A percentile compares a stretch with the other conserved stretches of the same genome.
phyloP scores from a whole-genome alignment of 2,329 filamentous ascomycete species.

The Mycosphaerella arachidis region DNA sequence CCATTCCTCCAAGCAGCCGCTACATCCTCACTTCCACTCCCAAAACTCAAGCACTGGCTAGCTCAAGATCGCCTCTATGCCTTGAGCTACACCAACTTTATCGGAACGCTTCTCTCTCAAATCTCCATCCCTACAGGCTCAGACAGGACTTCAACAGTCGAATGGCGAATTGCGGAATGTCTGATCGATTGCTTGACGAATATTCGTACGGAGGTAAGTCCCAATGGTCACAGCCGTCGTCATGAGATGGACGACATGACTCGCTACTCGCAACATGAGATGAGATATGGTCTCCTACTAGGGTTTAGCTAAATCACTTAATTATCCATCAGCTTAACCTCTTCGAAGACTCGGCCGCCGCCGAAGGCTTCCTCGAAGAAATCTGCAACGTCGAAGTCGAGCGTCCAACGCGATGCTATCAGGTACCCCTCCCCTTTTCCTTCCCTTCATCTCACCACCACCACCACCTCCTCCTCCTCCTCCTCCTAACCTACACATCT shows the following conservation, averaged over 20 bases:
- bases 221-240: background rate
- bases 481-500: too few relatives aligned
- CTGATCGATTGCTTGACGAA: constrained; percentile 61
- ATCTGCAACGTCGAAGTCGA: constrained; percentile 38
- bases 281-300: background rate
- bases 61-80: constrained; percentile 69
- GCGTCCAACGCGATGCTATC: constrained; percentile 39
- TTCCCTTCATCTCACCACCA: too few relatives aligned
- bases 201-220: constrained; percentile 58
- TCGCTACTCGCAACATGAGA: background rate
- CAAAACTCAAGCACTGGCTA: constrained; percentile 60
- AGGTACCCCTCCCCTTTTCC: too few relatives aligned
- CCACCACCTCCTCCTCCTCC: too few relatives aligned
- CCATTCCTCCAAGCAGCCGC: constrained; percentile 64
- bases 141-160: constrained; percentile 42
- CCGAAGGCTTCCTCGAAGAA: constrained; percentile 40
- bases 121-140: constrained; percentile 47
- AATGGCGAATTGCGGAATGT: constrained; percentile 57
- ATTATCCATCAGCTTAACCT: constrained; percentile 38
- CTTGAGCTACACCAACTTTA: constrained; percentile 64
- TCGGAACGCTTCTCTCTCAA: constrained; percentile 59
- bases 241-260: background rate
- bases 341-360: constrained; percentile 59
- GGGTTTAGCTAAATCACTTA: background rate
- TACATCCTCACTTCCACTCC: constrained; percentile 55